A percentile compares a stretch with the other conserved stretches of the same genome.
phyloP scores from a whole-genome alignment of 495 filamentous ascomycete species.

The Hyaloscypha hepaticicola region DNA sequence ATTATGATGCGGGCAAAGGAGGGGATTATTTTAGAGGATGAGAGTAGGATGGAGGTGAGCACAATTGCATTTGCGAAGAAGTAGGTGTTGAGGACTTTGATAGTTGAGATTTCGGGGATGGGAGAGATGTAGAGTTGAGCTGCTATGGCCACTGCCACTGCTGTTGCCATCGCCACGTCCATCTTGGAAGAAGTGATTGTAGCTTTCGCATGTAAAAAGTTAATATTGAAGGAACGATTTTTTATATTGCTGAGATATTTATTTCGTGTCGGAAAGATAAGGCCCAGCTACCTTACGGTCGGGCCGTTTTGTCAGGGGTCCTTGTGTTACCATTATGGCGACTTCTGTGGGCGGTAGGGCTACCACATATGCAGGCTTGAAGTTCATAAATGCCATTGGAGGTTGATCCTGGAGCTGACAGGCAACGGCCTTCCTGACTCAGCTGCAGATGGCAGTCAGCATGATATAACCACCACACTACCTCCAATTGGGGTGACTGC shows the following conservation, averaged over 20 bases:
- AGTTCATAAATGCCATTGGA: not conserved
- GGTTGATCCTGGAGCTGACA: not conserved
- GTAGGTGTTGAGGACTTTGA: constrained; percentile 14
- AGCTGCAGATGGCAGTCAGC: not conserved
- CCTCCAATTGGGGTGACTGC: not conserved
- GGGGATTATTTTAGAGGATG: not conserved
- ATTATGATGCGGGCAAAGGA: not conserved
- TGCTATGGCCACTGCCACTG: not conserved
- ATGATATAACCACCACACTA: not conserved
- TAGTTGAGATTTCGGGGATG: constrained; percentile 21
- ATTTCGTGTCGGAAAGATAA: too few species aligned
- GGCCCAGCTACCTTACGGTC: too few species aligned
- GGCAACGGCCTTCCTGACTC: not conserved
- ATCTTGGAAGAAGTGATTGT: not conserved
- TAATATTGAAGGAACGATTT: too few species aligned
- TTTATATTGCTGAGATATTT: too few species aligned
- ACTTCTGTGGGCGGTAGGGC: too few species aligned
- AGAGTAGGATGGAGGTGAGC: not conserved
- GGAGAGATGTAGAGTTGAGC: constrained; percentile 19
- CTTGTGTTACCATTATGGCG: too few species aligned
- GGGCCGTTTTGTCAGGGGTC: too few species aligned
- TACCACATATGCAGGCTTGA: not conserved
- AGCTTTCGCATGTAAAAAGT: too few species aligned
- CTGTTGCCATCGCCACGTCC: not conserved
- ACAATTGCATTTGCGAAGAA: constrained; percentile 2